A percentile compares a stretch with the other conserved stretches of the same genome.
These are phyloP conservation scores for Dichomitus squalens DNA, from an alignment of 1,284 basidiomycete species.

Conservation along the genomic window DNA sequence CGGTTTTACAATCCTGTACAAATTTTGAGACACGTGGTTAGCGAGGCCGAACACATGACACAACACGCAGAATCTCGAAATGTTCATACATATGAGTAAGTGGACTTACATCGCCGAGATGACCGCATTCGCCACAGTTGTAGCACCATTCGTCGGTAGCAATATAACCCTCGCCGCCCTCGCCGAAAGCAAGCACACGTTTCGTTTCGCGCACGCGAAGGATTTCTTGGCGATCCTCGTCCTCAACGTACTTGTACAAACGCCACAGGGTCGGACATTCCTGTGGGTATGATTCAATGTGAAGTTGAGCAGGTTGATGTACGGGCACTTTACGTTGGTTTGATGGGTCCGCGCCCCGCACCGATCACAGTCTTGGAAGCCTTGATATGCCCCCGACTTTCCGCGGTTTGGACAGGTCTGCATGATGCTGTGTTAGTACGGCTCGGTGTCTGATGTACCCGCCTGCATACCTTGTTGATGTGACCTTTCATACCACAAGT, in stretches of 20 bases:
- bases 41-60: background rate
- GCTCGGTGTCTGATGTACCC: background rate
- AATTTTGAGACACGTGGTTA: slow-evolving; percentile 1
- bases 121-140: slow-evolving; percentile 80
- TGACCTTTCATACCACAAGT: slow-evolving; percentile 89
- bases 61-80: background rate
- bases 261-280: slow-evolving; percentile 91
- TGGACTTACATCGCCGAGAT: slow-evolving; percentile 82
- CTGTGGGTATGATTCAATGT: slow-evolving; percentile 38
- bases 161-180: slow-evolving; percentile 80
- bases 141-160: slow-evolving; percentile 83
- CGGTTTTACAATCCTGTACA: slow-evolving; percentile 69
- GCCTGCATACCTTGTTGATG: slow-evolving; percentile 62
- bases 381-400: slow-evolving; percentile 30
- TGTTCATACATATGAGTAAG: background rate
- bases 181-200: slow-evolving; percentile 51
- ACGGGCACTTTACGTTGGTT: slow-evolving; percentile 55
- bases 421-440: background rate
- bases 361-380: slow-evolving; percentile 65
- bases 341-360: slow-evolving; percentile 76
- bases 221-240: slow-evolving; percentile 53
- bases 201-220: slow-evolving; percentile 53
- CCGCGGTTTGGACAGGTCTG: slow-evolving; percentile 79
- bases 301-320: background rate
- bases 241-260: slow-evolving; percentile 76